phyloP scores from a whole-genome alignment of 345 rosid species.

The Sisymbrium altissimum region DNA sequence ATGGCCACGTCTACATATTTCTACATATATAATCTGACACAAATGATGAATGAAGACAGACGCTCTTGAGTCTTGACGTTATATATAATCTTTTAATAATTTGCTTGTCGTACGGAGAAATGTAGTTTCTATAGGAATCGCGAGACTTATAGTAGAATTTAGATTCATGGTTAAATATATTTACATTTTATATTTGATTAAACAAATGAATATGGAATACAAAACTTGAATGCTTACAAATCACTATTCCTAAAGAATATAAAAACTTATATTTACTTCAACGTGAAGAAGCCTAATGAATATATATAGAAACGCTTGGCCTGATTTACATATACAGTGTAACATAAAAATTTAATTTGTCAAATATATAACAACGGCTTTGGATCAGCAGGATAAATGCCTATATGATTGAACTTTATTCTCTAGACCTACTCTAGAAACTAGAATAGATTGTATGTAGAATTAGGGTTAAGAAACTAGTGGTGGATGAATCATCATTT shows the following conservation, averaged over 20 bases:
- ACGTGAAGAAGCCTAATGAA: background rate
- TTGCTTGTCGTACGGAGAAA: background rate
- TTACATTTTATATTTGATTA: background rate
- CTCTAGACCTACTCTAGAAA: background rate
- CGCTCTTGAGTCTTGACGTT: background rate
- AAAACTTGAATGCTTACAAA: background rate
- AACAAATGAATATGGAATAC: background rate
- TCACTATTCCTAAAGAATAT: too few species aligned
- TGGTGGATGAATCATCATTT: background rate
- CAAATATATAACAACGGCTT: background rate
- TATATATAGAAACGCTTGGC: background rate
- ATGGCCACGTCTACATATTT: slow-evolving; percentile 23
- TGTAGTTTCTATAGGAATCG: background rate
- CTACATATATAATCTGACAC: background rate
- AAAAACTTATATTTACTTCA: too few species aligned
- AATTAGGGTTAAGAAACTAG: background rate
- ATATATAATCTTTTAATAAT: background rate
- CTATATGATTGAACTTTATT: background rate
- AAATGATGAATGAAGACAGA: background rate
- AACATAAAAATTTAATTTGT: too few species aligned
- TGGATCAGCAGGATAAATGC: background rate
- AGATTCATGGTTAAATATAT: background rate
- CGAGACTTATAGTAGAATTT: background rate
- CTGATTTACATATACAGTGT: background rate
- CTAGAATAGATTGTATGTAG: background rate